Evolutionary conservation across 345 rosid species (phyloP).

Genomic region (Trapa incisa): DNA sequence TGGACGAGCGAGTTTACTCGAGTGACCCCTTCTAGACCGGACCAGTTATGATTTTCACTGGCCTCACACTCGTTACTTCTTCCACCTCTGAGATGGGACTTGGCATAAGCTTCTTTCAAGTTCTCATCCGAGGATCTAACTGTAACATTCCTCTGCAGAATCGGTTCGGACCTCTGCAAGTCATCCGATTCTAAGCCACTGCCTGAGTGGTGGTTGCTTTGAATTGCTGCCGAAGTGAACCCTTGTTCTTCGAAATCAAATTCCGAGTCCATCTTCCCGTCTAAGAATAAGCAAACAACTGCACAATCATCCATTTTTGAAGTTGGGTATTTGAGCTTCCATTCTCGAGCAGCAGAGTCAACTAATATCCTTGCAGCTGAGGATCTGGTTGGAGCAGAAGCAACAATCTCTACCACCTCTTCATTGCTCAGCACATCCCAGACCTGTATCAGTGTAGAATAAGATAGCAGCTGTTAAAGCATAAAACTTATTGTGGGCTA

Average conservation of each 20-base stretch:
- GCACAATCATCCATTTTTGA: slow-evolving; percentile 99
- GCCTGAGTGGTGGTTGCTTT: slow-evolving; percentile 57
- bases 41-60: slow-evolving; percentile 78
- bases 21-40: slow-evolving; percentile 86
- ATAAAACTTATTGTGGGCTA: too few relatives aligned
- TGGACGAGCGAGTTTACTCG: slow-evolving; percentile 97
- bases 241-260: slow-evolving; percentile 72
- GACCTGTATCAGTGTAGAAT: slow-evolving; percentile 28
- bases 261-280: slow-evolving; percentile 89
- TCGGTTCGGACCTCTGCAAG: slow-evolving; percentile 70
- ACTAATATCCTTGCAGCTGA: slow-evolving; percentile 81
- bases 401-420: slow-evolving; percentile 85
- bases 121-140: slow-evolving; percentile 65
- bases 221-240: slow-evolving; percentile 62
- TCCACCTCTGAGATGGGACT: slow-evolving; percentile 18
- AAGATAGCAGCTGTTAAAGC: background rate
- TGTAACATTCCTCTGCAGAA: slow-evolving; percentile 73
- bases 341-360: slow-evolving; percentile 82
- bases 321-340: slow-evolving; percentile 96
- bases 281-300: slow-evolving; percentile 87
- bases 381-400: slow-evolving; percentile 67
- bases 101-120: slow-evolving; percentile 21
- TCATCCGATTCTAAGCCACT: slow-evolving; percentile 68
- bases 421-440: slow-evolving; percentile 99
- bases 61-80: slow-evolving; percentile 18